Base-by-base conservation (phyloP, 495 filamentous ascomycete genomes). In the Penicillium simplicissimum region DNA sequence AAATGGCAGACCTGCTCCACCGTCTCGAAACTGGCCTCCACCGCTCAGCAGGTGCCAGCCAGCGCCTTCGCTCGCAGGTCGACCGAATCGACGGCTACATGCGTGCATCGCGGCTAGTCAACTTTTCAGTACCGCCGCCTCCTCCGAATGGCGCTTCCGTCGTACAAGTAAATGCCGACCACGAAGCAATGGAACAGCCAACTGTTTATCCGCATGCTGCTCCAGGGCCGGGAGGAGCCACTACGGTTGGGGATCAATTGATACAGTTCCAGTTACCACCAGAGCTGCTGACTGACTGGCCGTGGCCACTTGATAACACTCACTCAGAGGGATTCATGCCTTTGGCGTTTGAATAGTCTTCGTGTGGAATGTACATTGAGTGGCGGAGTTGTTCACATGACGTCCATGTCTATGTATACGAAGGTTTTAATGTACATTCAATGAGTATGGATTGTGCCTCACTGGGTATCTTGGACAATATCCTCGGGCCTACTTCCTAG, bases 1-100 rank as follows among this genome's bases (percentile, higher is more conserved):
- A 77, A 55, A 82, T 84, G 76, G 81, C 80, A 19, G 71, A 78
- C 37, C 74, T 84, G 15, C 75, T 84, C 11, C 65, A 76, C 42
- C 77, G 70, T 37, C 72, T 84, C 28, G 80, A 82, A 68, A 67
- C 64, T 33, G 73, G 74, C 28, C 66, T 79, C 14, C 71, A 77
- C 36, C 74, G 71, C 6, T 71, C 73, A 53, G 69, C 74, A 6
- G 77, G 79, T 48, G 75, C 76, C 23, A 74, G 74, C 31, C 63
- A 70, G 55, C 73, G 74, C 34, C 72, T 83, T 0, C 74, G 79
- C 11, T 63, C 63, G 28, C 78, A 81, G 19, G 74, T 83, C 4
- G 70, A 76, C 8, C 72, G 73, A 36, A 81, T 83, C 37, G 81
- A 83, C 63, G 74, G 76, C 31, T 82, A 80, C 62, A 81, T 83